Evolutionary conservation across 495 filamentous ascomycete species (phyloP).

Genomic region (Aspergillus avenaceus): DNA sequence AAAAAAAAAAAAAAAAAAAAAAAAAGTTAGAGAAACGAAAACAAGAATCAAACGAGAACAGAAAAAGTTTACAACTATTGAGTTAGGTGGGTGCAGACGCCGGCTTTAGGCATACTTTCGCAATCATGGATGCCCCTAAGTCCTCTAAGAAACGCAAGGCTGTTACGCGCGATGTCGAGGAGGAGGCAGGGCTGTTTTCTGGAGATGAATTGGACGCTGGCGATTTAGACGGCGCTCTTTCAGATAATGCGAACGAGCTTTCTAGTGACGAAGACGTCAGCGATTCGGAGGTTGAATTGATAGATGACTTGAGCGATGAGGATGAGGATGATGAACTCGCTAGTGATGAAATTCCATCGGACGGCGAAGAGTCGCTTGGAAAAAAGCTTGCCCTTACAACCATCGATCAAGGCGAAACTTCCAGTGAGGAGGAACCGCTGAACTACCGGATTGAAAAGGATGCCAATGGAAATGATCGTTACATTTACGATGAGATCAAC

Average conservation of each 20-base stretch:
- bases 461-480: slow-evolving; percentile 70
- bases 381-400: slow-evolving; percentile 19
- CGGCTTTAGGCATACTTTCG: slow-evolving; percentile 4
- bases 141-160: slow-evolving; percentile 56
- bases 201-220: slow-evolving; percentile 63
- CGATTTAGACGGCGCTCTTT: slow-evolving; percentile 62
- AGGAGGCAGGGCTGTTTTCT: slow-evolving; percentile 49
- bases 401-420: slow-evolving; percentile 16
- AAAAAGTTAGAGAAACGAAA: slow-evolving; percentile 18
- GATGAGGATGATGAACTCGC: slow-evolving; percentile 43
- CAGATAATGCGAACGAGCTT: slow-evolving; percentile 52
- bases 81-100: slow-evolving; percentile 7
- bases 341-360: slow-evolving; percentile 51
- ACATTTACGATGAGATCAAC: slow-evolving; percentile 84
- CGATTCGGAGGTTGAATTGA: slow-evolving; percentile 42
- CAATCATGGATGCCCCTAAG: slow-evolving; percentile 34
- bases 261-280: slow-evolving; percentile 39
- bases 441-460: slow-evolving; percentile 54
- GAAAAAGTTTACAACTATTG: not conserved
- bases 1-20: slow-evolving; percentile 35
- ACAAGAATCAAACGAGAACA: slow-evolving; percentile 7
- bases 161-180: slow-evolving; percentile 49
- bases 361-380: slow-evolving; percentile 26
- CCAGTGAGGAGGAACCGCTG: slow-evolving; percentile 25
- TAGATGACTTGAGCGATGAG: slow-evolving; percentile 43